Base-by-base conservation (phyloP, 2,329 filamentous ascomycete genomes). In the Ophiostoma australiae region DNA sequence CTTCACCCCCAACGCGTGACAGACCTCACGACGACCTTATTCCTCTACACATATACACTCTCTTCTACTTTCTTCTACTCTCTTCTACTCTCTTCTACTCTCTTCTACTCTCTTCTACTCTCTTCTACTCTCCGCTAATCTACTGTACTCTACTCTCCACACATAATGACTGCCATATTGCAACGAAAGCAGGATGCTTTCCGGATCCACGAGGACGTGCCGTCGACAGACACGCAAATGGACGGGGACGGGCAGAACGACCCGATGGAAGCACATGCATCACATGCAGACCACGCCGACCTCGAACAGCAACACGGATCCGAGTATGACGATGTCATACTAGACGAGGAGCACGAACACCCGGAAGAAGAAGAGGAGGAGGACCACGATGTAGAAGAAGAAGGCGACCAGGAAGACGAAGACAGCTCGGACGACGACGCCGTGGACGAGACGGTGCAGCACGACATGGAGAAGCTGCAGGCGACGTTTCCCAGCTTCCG, bases 391-490 rank as follows among this genome's bases (percentile, higher is more conserved):
- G 79, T 79, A 0, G 77, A 78, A 6, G 76, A 77, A 27, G 74
- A 76, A 0, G 78, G 78, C 5, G 78, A 78, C 7, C 78, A 79
- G 15, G 78, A 78, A 6, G 76, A 79, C 0, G 81, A 82, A 3
- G 80, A 79, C 48, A 86, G 81, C 39, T 88, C 89, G 10, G 88
- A 89, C 33, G 88, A 92, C 69, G 84, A 86, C 35, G 80, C 82
- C 17, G 84, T 92, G 52, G 91, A 94, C 75, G 83, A 86, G 27
- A 83, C 82, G 6, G 91, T 97, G 17, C 86, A 89, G 73, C 89
- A 93, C 70, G 95, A 99, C 79, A 99, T 99, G 87, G 87, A 89
- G 69, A 92, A 89, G 75, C 88, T 99, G 71, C 90, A 94, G 76
- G 84, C 88, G 70, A 90, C 89, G 44, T 97, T 98, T 78, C 89